Evolutionary conservation across 768 basidiomycete species (phyloP), one percentile per base, ranked within the genome.

Genomic region (Tricholoma sp.): DNA sequence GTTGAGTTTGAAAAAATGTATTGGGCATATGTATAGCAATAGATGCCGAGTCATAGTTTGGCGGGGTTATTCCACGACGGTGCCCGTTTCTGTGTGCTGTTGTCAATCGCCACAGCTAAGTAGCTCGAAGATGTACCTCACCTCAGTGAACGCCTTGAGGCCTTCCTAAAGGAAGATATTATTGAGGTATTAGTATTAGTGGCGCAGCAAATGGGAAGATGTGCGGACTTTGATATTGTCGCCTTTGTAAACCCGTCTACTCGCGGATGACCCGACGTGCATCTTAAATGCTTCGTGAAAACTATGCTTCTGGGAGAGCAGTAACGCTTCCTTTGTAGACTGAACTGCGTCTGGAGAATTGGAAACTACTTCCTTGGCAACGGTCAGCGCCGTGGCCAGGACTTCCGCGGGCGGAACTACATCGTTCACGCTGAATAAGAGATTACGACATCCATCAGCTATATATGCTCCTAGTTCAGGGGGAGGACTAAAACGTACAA

Each of bases 311-410:
- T 84, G 79, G 1, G 80, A 72, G 2, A 87, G 67, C 13, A 88
- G 53, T 8, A 94, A 72, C 1, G 79, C 87, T n/a, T 77, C 74
- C 67, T 93, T 94, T 2, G 89, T 87, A 47, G 81, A 77, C 61
- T 88, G 86, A 1, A 93, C 85, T 0, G 91, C 77, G 66, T 93
- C 92, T 0, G 91, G 92, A 1, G 89, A 91, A 62, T 88, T 89
- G 20, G 66, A 64, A 13, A 70, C 70, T 58, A 93, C 84, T 53
- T 79, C 72, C 52, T 75, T 70, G 2, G 92, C 91, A 55, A 83
- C 68, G 3, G 73, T 70, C 29, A 93, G 68, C 2, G 91, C 91
- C 7, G 82, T 76, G 6, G 80, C 60, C 10, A 93, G 62, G 2
- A 91, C 80, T 42, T 82, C 64, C 0, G 73, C 62, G 36, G 74